Evolutionary conservation across 176 grass and related monocot genomes (phyloP), one percentile per base, ranked within the genome.

Genomic region (Otatea glauca): DNA sequence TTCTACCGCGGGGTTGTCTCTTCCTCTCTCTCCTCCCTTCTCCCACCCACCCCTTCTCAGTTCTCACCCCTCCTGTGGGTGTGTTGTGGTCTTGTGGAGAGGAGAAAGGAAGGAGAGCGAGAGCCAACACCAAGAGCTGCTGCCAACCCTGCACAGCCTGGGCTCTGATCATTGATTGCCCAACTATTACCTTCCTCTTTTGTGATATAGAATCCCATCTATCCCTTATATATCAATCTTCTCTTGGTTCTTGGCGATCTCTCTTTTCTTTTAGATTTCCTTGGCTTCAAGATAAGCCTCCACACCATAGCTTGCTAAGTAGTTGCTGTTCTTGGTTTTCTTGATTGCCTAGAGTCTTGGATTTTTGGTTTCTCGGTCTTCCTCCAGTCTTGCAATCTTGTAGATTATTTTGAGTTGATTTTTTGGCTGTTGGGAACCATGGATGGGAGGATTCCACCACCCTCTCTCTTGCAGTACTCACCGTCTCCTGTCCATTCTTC

Each of bases 401-500:
- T 41, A n/a, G 34, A 51, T 56, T 43, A 13, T 65, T 47, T 64
- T 58, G 78, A 62, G 59, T 50, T 78, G 75, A 65, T 79, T 67
- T 43, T 21, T 61, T 78, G 5, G 42, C 80, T 88, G 29, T 79
- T 84, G 15, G 50, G 41, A 43, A 76, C 76, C 83, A 99, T 99
- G 97, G 97, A 96, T 71, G 93, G 94, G 44, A 94, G 97, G 91
- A 92, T 94, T 68, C 93, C 86, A 25, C 88, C 90, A 35, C 84
- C 90, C 43, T 89, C 91, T 59, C 94, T 89, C 84, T 92, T 96
- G 81, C 91, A 94, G 83, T 95, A 95, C 65, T 98, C 96, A 6
- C 93, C 88, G 21, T 98, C 96, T 45, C 91, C 93, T 62, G 86
- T 94, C 68, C 93, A 94, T 84, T 96, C 97, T 49, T 96, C 93